These are phyloP conservation scores for Ogataea populi-albae DNA, from an alignment of 805 yeast species.

Conservation along the genomic window DNA sequence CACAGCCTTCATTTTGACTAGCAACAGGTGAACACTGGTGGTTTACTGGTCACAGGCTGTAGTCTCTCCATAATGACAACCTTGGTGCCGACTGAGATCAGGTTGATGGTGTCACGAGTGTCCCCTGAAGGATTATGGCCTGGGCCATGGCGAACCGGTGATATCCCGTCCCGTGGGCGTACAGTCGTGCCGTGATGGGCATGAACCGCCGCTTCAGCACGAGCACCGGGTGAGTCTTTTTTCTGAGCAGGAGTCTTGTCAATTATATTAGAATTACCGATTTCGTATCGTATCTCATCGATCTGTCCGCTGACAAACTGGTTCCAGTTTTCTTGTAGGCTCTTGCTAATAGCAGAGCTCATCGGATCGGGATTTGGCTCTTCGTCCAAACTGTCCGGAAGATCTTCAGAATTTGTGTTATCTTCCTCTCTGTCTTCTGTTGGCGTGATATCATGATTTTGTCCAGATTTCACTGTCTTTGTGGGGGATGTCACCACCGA, in stretches of 20 bases:
- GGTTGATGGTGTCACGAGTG: slow-evolving; percentile 5
- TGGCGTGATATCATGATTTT: slow-evolving; percentile 1
- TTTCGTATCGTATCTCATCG: slow-evolving; percentile 25
- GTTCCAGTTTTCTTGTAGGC: slow-evolving; percentile 31
- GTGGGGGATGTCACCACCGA: background rate
- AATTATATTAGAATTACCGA: slow-evolving; percentile 11
- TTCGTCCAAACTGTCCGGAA: background rate
- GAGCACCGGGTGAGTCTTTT: background rate
- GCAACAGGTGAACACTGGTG: slow-evolving; percentile 72
- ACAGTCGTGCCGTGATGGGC: too few species aligned
- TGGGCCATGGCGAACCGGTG: too few species aligned
- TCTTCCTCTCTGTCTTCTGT: background rate
- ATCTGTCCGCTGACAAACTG: slow-evolving; percentile 30
- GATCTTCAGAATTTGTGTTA: background rate
- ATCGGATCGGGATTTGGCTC: background rate
- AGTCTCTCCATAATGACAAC: slow-evolving; percentile 59
- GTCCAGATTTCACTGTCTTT: background rate
- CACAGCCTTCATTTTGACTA: slow-evolving; percentile 28
- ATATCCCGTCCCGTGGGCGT: too few species aligned
- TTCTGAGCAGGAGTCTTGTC: slow-evolving; percentile 10
- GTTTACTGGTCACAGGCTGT: slow-evolving; percentile 50
- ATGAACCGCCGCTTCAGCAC: too few species aligned
- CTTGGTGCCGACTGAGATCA: slow-evolving; percentile 32
- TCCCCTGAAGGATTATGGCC: too few species aligned
- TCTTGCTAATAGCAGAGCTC: slow-evolving; percentile 9